Base-by-base conservation (phyloP, 306 rosid genomes). In the Pachyrhizus erosus region DNA sequence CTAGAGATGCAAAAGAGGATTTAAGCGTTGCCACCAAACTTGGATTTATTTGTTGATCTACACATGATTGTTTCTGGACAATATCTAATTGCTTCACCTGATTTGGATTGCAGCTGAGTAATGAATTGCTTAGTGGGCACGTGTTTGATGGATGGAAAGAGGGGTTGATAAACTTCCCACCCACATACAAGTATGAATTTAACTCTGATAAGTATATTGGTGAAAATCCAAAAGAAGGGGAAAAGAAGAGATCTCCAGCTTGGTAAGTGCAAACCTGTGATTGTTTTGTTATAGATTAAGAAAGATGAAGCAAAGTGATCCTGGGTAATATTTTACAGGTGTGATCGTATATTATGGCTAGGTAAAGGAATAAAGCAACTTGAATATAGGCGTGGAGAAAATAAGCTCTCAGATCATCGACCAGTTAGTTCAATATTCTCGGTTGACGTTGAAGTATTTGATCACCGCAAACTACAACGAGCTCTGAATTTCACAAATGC, bases 121-220 rank as follows among this genome's bases (percentile, higher is more conserved):
- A 82, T 79, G 97, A 93, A 79, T 86, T 92, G 5, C 81, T 76
- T 14, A 76, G 78, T 1, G 99, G 99, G 33, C 92, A 75, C 21
- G 97, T 96, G 27, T 96, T 96, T 37, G 93, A 87, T 55, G 99
- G 99, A 84, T 96, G 99, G 99, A 93, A 84, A 82, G 99, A 96
- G 39, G 99, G 96, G 51, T 3, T 21, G 52, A 83, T 96, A 83
- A 88, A 91, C 34, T 96, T 96, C 73, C 92, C 96, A 24, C 99
- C 99, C 1, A 96, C 99, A 18, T 96, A 96, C 83, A 96, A 96
- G 67, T 96, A 93, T 70, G 97, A 91, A 73, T 69, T 89, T 46
- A 83, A 92, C 78, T 85, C 94, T 3, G 86, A 89, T 45, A 87
- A 73, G 87, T 96, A 91, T 72, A 64, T 89, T 5, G 97, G 99